phyloP scores from a whole-genome alignment of 306 rosid species.

The Vigna reflexopilosa region DNA sequence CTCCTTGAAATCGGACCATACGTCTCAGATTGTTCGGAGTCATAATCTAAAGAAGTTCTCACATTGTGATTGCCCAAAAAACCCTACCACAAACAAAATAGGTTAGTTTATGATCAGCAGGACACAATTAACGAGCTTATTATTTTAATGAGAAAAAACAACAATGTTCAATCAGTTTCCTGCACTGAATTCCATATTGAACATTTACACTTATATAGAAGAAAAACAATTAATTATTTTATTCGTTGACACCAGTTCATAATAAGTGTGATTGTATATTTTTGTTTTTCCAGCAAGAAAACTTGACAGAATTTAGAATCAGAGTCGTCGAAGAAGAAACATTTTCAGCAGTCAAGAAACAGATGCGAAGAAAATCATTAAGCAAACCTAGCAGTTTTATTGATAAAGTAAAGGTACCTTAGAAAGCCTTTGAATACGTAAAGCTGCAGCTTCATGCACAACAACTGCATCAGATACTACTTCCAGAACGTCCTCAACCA shows the following conservation, averaged over 20 bases:
- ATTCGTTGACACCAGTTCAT: neutral
- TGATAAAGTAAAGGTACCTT: slow-evolving; percentile 61
- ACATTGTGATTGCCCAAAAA: slow-evolving; percentile 75
- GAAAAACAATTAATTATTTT: too few relatives aligned
- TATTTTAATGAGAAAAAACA: slow-evolving; percentile 5
- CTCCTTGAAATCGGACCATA: slow-evolving; percentile 50
- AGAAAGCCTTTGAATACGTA: slow-evolving; percentile 85
- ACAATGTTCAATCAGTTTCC: neutral
- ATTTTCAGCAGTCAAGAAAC: slow-evolving; percentile 14
- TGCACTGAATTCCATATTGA: neutral
- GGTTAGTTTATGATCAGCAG: neutral
- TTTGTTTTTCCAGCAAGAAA: slow-evolving; percentile 12
- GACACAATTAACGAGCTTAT: neutral
- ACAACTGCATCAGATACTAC: slow-evolving; percentile 81
- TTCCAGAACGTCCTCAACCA: slow-evolving; percentile 87
- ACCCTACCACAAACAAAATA: slow-evolving; percentile 60
- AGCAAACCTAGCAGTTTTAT: slow-evolving; percentile 17
- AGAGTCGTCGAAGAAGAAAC: neutral
- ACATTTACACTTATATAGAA: neutral
- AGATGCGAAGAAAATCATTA: slow-evolving; percentile 7
- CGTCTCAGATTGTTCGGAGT: slow-evolving; percentile 56
- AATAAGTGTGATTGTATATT: slow-evolving; percentile 14
- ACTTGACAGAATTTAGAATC: slow-evolving; percentile 3
- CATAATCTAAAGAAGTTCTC: slow-evolving; percentile 62
- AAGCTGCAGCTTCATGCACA: slow-evolving; percentile 93